Percentiles rank a stretch among this genome's conserved stretches.
These are phyloP conservation scores for Phytopythium cucurbitacearum DNA, from an alignment of 352 stramenopile species.

Conservation along the genomic window DNA sequence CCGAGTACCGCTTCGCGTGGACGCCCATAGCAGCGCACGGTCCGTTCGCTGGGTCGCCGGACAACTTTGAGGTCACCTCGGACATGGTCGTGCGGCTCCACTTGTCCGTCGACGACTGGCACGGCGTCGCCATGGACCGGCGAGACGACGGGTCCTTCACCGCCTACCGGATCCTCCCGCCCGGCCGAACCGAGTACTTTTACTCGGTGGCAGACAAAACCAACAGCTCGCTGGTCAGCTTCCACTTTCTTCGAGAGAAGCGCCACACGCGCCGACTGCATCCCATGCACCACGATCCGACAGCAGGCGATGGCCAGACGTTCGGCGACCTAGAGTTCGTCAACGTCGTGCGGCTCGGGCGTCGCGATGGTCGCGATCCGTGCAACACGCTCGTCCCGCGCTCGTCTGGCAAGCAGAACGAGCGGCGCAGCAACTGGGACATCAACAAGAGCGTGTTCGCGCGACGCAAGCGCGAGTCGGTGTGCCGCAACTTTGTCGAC, in stretches of 20 bases:
- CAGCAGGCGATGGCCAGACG: not conserved
- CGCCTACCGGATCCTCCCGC: conserved; percentile 54
- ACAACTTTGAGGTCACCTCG: conserved; percentile 23
- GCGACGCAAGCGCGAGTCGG: conserved; percentile 45
- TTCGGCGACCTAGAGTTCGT: conserved; percentile 36
- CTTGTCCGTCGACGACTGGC: conserved; percentile 69
- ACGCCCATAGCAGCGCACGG: conserved; percentile 31
- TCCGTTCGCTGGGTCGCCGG: conserved; percentile 25
- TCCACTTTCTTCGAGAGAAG: conserved; percentile 23
- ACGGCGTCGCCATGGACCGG: conserved; percentile 55
- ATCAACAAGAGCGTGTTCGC: conserved; percentile 82
- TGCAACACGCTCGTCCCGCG: conserved; percentile 70
- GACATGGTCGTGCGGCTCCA: conserved; percentile 52
- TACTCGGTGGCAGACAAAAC: conserved; percentile 40
- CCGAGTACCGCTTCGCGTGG: conserved; percentile 73
- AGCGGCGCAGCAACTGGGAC: conserved; percentile 49
- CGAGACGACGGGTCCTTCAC: conserved; percentile 58
- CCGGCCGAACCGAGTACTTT: conserved; percentile 75
- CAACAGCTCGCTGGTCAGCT: not conserved
- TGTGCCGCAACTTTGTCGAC: conserved; percentile 59
- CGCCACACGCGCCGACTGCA: conserved; percentile 20
- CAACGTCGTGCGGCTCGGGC: conserved; percentile 49
- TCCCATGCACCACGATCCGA: not conserved
- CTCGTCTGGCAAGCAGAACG: conserved; percentile 34
- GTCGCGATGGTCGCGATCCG: conserved; percentile 54